A percentile compares a stretch with the other conserved stretches of the same genome.
Conservation (phyloP, 805 yeast species). For the Suhomyces sp. region DNA sequence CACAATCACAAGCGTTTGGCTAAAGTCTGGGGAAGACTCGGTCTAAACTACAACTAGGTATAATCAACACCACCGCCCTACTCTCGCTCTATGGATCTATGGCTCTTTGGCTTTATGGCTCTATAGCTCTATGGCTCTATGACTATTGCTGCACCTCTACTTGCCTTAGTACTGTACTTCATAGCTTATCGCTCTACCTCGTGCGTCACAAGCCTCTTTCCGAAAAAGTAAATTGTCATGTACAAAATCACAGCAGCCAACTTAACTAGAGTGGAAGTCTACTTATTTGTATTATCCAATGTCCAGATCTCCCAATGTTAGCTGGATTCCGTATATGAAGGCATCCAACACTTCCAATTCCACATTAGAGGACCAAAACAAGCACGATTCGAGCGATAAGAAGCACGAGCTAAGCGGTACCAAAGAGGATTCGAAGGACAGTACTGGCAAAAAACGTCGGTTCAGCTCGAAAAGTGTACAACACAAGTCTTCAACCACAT, state of each 20-base stretch:
- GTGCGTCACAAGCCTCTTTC: not conserved
- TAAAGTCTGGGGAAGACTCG: not conserved
- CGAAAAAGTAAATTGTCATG: not conserved
- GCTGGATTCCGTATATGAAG: not conserved
- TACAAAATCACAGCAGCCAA: not conserved
- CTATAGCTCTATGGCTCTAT: too few species aligned
- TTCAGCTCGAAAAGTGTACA: slow-evolving; percentile 4
- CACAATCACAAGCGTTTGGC: not conserved
- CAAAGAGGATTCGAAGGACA: not conserved
- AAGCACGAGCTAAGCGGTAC: not conserved
- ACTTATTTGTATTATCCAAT: not conserved
- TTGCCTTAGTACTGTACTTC: not conserved
- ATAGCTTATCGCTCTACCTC: not conserved
- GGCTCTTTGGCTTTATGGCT: too few species aligned
- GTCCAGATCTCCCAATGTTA: slow-evolving; percentile 1
- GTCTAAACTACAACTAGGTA: too few species aligned
- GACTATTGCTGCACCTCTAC: not conserved
- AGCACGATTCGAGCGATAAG: not conserved
- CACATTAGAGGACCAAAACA: not conserved
- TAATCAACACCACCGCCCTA: too few species aligned
- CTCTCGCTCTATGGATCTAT: too few species aligned
- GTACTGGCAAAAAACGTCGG: not conserved
- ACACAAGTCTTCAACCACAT: slow-evolving; percentile 20
- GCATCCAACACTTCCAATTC: not conserved
- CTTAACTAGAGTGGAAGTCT: not conserved